Percentiles rank a stretch among this genome's conserved stretches.
These are phyloP conservation scores for Chenopodium album DNA, from an alignment of 148 eudicot species.

Conservation along the genomic window DNA sequence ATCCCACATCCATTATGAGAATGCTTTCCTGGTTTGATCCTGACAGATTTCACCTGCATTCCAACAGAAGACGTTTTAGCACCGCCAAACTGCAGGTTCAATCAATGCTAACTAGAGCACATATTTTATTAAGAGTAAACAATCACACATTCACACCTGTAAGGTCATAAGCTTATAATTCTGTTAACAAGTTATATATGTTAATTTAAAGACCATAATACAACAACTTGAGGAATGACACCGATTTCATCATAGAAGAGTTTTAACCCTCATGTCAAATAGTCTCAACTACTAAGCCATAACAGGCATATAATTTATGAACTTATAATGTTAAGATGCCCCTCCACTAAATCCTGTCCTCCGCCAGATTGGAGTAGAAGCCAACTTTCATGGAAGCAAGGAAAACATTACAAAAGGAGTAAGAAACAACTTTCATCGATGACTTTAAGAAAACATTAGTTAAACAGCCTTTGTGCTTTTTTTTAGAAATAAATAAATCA, in stretches of 20 bases:
- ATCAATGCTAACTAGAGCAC: not conserved
- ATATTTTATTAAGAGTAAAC: not conserved
- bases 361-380: not conserved
- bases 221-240: not conserved
- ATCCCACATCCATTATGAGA: constrained; percentile 85
- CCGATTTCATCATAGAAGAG: not conserved
- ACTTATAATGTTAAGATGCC: not conserved
- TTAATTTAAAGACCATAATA: not conserved
- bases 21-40: constrained; percentile 84
- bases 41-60: constrained; percentile 91
- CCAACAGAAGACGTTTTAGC: constrained; percentile 17
- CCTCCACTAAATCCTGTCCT: not conserved
- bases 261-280: not conserved
- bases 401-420: not conserved
- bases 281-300: not conserved
- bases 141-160: not conserved
- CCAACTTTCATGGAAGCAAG: not conserved
- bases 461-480: not conserved
- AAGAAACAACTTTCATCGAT: not conserved
- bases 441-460: not conserved
- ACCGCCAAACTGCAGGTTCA: constrained; percentile 3
- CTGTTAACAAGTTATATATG: no score
- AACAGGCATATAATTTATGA: not conserved
- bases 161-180: no score
- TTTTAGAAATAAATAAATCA: no score